These are phyloP conservation scores for Malassezia equina DNA, from an alignment of 1,284 basidiomycete species.

Conservation along the genomic window DNA sequence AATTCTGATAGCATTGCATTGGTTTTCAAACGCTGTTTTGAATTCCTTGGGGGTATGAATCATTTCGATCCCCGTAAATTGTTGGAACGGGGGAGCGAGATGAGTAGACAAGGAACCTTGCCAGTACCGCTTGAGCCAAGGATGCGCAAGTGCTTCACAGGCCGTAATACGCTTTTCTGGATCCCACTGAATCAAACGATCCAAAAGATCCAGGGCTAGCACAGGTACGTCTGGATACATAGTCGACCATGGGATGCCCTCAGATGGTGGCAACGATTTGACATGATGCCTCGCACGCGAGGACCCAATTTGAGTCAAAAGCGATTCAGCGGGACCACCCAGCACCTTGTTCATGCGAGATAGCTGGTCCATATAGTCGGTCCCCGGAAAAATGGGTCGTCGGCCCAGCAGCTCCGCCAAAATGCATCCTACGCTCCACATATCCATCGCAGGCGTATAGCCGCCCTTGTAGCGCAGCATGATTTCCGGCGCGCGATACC, in stretches of 20 bases:
- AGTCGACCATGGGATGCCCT: slow-evolving; percentile 24
- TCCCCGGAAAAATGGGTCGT: slow-evolving; percentile 42
- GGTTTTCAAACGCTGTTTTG: slow-evolving; percentile 32
- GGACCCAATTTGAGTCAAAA: slow-evolving; percentile 39
- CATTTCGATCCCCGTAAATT: slow-evolving; percentile 41
- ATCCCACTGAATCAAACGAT: slow-evolving; percentile 40
- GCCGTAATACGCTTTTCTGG: slow-evolving; percentile 41
- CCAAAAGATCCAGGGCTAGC: slow-evolving; percentile 36
- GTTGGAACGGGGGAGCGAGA: slow-evolving; percentile 27
- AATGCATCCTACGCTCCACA: slow-evolving; percentile 47
- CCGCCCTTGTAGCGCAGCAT: slow-evolving; percentile 46
- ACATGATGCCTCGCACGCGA: slow-evolving; percentile 38
- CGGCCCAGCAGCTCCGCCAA: slow-evolving; percentile 43
- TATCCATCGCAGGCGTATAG: slow-evolving; percentile 45
- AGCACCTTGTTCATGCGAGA: slow-evolving; percentile 42
- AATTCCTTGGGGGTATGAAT: slow-evolving; percentile 37
- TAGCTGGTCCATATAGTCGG: slow-evolving; percentile 47
- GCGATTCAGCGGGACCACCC: slow-evolving; percentile 32
- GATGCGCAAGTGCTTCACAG: slow-evolving; percentile 37
- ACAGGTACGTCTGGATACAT: slow-evolving; percentile 34
- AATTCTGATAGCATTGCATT: slow-evolving; percentile 9
- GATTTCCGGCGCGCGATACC: slow-evolving; percentile 47
- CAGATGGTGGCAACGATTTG: slow-evolving; percentile 33
- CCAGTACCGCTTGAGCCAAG: slow-evolving; percentile 40
- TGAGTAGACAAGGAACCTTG: slow-evolving; percentile 31